Evolutionary conservation across 2,329 filamentous ascomycete genomes (phyloP), one percentile per base, ranked within the genome.

Genomic region (Aspergillus uvarum): DNA sequence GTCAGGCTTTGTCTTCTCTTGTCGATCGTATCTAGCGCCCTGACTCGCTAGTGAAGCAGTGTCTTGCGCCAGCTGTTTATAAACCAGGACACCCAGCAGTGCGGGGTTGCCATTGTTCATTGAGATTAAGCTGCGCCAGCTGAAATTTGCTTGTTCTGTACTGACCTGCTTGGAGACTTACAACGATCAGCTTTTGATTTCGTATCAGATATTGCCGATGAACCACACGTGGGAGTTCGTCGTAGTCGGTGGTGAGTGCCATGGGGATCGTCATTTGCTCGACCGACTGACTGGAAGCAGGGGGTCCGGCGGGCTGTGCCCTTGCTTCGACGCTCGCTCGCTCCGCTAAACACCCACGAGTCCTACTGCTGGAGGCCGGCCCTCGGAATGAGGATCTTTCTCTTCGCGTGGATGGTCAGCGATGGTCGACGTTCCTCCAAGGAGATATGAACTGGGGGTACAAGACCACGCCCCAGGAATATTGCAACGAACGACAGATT

Each of bases 341-440:
- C 19, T 75, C 82, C 0, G 42, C 76, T 0, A 76, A 77, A 38
- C 76, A 73, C 8, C 86, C 86, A 0, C 77, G 70, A 0, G 81
- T 89, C 1, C 79, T 89, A 1, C 78, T 89, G 1, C 72, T 89
- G 2, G 87, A 89, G 72, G 86, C 86, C 1, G 87, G 87, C 11
- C 74, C 77, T 1, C 65, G 68, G 7, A 83, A 86, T 51, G 77
- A 80, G 1, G 79, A 83, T 59, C 74, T 70, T 5, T 70, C 76
- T 8, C 74, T 82, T 8, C 80, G 81, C 2, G 77, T 83, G 12
- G 79, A 81, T 51, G 83, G 79, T n/a, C 79, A 88, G 65, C 80
- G 86, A 51, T 89, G 82, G 65, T 55, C 77, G 2, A 83, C 83
- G 0, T 81, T 83, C 47, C 72, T 76, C 62, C 80, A 83, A 42